Evolutionary conservation across 495 filamentous ascomycete species (phyloP).

Genomic region (Tetracladium setigerum): DNA sequence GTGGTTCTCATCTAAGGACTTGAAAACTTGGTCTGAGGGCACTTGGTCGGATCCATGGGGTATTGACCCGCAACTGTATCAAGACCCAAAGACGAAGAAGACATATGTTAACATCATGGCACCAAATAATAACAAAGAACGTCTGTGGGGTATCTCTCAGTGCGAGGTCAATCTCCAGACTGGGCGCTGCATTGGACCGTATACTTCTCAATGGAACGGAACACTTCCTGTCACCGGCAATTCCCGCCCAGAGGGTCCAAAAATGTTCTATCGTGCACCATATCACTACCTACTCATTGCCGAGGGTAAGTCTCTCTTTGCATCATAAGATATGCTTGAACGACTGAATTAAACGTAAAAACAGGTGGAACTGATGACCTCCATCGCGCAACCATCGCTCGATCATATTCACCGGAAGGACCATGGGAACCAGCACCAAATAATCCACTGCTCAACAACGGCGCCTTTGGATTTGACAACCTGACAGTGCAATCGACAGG

Average conservation of each 20-base stretch:
- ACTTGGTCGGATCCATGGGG: background rate
- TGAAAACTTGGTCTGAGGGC: slow-evolving; percentile 3
- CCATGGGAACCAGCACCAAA: slow-evolving; percentile 30
- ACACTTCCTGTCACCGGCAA: background rate
- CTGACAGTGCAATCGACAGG: slow-evolving; percentile 34
- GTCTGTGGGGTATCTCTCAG: slow-evolving; percentile 5
- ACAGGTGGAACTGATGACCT: slow-evolving; percentile 40
- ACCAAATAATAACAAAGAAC: background rate
- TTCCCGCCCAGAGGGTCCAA: slow-evolving; percentile 34
- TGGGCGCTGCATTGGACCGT: background rate
- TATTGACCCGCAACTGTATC: slow-evolving; percentile 3
- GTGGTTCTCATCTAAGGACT: background rate
- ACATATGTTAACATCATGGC: slow-evolving; percentile 5
- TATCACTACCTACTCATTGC: slow-evolving; percentile 44
- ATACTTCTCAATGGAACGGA: slow-evolving; percentile 1
- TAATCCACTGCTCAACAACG: slow-evolving; percentile 30
- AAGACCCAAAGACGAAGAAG: background rate
- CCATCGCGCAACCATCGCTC: slow-evolving; percentile 24
- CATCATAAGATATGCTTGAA: too few species aligned
- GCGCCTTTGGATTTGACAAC: slow-evolving; percentile 18
- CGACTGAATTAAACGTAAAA: too few species aligned
- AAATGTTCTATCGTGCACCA: slow-evolving; percentile 34
- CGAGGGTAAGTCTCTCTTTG: too few species aligned
- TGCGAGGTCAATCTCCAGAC: slow-evolving; percentile 1
- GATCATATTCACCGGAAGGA: slow-evolving; percentile 19